Conservation (phyloP, 768 basidiomycete genomes). For the Psilocybe cubensis region DNA sequence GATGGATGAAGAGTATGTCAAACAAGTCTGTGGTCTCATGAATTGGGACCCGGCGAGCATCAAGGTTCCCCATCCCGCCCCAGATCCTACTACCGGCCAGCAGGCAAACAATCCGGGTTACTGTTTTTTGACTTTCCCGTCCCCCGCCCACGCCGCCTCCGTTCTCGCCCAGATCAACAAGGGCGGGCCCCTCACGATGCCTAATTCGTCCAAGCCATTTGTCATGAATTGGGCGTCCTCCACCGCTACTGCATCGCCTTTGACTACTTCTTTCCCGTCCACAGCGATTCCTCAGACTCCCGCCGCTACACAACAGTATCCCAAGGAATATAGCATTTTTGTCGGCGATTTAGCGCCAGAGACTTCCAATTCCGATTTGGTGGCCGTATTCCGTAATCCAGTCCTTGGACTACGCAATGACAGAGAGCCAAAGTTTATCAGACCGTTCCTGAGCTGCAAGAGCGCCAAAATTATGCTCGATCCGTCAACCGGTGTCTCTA, state of each 20-base stretch:
- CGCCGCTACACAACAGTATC: slow-evolving; percentile 55
- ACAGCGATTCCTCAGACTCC: slow-evolving; percentile 26
- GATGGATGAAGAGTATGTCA: slow-evolving; percentile 97
- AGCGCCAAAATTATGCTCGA: slow-evolving; percentile 96
- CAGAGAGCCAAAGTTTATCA: slow-evolving; percentile 86
- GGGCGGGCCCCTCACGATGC: slow-evolving; percentile 61
- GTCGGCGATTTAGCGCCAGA: slow-evolving; percentile 94
- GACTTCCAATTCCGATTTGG: slow-evolving; percentile 94
- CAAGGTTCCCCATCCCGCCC: slow-evolving; percentile 68
- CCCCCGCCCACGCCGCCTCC: slow-evolving; percentile 66
- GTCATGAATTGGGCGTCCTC: slow-evolving; percentile 76
- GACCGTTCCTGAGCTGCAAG: slow-evolving; percentile 89
- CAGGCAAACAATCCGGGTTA: slow-evolving; percentile 86
- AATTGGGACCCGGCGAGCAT: slow-evolving; percentile 81
- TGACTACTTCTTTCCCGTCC: slow-evolving; percentile 34
- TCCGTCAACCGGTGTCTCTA: slow-evolving; percentile 84
- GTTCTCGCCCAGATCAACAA: slow-evolving; percentile 71
- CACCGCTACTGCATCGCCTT: slow-evolving; percentile 34
- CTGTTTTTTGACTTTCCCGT: slow-evolving; percentile 86
- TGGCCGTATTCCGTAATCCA: slow-evolving; percentile 90
- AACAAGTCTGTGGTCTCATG: slow-evolving; percentile 85
- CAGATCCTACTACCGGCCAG: slow-evolving; percentile 60
- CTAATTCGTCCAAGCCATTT: slow-evolving; percentile 84
- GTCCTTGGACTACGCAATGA: slow-evolving; percentile 85
- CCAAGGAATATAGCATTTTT: slow-evolving; percentile 92